A percentile compares a stretch with the other conserved stretches of the same genome.
Conservation (phyloP, 2,329 filamentous ascomycete species). For the Calonectria pseudoreteaudii region DNA sequence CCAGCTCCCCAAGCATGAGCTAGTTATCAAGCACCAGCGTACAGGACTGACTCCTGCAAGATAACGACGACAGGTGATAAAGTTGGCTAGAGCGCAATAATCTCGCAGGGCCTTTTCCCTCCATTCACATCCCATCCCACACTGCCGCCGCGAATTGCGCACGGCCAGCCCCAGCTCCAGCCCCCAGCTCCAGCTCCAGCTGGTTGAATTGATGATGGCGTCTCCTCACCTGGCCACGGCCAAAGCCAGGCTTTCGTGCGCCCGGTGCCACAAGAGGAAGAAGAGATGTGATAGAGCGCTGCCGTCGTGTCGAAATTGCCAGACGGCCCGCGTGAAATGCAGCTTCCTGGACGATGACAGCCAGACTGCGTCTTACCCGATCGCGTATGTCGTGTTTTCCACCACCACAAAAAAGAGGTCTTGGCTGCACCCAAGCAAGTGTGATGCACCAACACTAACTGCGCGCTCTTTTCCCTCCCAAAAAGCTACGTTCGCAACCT, state of each 20-base stretch:
- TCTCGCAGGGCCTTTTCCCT: background rate
- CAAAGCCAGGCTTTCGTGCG: constrained; percentile 46
- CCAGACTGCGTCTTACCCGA: constrained; percentile 53
- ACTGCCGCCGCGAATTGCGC: background rate
- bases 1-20: background rate
- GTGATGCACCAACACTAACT: background rate
- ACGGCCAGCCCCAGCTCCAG: too few species aligned
- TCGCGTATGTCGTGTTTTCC: constrained; percentile 47
- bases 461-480: background rate
- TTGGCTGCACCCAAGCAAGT: background rate
- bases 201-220: constrained; percentile 1
- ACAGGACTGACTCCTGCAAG: background rate
- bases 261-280: constrained; percentile 55
- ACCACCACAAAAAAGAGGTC: too few species aligned
- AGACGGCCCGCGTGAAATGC: constrained; percentile 49
- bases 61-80: constrained; percentile 5
- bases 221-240: constrained; percentile 1
- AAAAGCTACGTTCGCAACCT: constrained; percentile 48
- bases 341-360: constrained; percentile 55
- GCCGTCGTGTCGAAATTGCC: constrained; percentile 54
- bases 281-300: constrained; percentile 56
- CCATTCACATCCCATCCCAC: background rate
- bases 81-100: constrained; percentile 6
- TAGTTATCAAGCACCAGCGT: background rate
- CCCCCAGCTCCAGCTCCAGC: too few species aligned